A percentile compares a stretch with the other conserved stretches of the same genome.
Conservation (phyloP, 345 rosid genomes). For the Eutrema heterophyllum region DNA sequence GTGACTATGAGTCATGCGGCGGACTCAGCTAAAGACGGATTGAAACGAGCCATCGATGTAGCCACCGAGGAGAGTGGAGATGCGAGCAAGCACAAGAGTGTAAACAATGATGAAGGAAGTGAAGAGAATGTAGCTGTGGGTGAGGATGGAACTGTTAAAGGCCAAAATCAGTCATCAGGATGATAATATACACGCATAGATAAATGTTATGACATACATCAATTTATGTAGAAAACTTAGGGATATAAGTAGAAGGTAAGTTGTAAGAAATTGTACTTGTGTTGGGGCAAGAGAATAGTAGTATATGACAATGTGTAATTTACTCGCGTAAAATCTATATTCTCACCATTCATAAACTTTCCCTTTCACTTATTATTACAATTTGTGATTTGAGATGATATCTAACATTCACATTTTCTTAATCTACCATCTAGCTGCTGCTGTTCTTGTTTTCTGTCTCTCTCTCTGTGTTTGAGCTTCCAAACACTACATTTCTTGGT, state of each 20-base stretch:
- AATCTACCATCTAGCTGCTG: background rate
- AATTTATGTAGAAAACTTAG: background rate
- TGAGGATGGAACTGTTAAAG: conserved; percentile 15
- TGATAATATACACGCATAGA: background rate
- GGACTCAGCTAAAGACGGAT: conserved; percentile 7
- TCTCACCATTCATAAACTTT: background rate
- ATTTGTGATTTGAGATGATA: background rate
- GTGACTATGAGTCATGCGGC: conserved; percentile 24
- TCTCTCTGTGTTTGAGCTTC: background rate
- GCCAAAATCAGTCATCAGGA: conserved; percentile 24
- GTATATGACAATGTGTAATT: background rate
- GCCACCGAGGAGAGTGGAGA: conserved; percentile 24
- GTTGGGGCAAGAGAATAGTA: background rate
- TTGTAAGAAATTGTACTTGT: background rate
- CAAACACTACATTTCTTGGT: background rate
- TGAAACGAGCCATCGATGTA: conserved; percentile 21
- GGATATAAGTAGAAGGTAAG: background rate
- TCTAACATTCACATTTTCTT: conserved; percentile 10
- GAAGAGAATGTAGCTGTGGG: conserved; percentile 16
- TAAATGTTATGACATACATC: background rate
- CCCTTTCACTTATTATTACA: background rate
- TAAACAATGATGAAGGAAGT: background rate
- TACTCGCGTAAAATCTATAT: background rate
- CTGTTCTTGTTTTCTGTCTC: background rate
- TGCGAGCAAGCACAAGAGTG: background rate